phyloP scores from a whole-genome alignment of 2,329 filamentous ascomycete genomes.

The Ophiocordyceps camponoti-floridani region DNA sequence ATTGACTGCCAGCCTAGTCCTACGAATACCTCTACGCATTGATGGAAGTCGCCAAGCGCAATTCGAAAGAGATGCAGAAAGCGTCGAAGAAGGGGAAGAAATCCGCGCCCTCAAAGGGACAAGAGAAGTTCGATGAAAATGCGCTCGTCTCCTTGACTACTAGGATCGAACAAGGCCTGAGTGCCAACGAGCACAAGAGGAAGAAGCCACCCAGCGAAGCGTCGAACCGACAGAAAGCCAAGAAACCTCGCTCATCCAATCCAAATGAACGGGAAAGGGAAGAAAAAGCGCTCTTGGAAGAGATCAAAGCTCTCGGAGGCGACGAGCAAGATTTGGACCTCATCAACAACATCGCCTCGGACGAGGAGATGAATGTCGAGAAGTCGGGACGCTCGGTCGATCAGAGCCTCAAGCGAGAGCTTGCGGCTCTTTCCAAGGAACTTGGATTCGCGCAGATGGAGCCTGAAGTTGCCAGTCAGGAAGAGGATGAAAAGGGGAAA shows the following conservation, averaged over 20 bases:
- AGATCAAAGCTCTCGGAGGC: conserved; percentile 47
- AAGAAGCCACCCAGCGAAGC: conserved; percentile 21
- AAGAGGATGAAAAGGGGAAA: conserved; percentile 15
- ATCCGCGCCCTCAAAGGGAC: conserved; percentile 7
- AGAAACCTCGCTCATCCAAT: conserved; percentile 18
- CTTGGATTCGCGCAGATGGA: conserved; percentile 17
- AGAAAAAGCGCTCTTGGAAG: conserved; percentile 32
- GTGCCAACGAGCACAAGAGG: conserved; percentile 22
- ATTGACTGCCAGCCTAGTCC: background rate
- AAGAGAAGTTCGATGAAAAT: conserved; percentile 24
- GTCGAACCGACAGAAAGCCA: conserved; percentile 15
- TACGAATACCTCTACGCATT: no score
- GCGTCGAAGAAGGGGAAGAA: conserved; percentile 19
- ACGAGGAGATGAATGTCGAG: conserved; percentile 17
- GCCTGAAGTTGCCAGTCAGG: conserved; percentile 17
- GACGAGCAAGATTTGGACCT: conserved; percentile 47
- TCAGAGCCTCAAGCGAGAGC: conserved; percentile 19
- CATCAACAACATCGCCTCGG: conserved; percentile 31
- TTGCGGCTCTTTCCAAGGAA: conserved; percentile 19
- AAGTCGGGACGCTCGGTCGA: conserved; percentile 18
- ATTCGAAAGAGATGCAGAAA: conserved; percentile 12
- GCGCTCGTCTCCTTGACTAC: conserved; percentile 34
- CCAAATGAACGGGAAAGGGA: conserved; percentile 9
- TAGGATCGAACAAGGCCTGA: conserved; percentile 36
- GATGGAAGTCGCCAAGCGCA: background rate